Conservation (phyloP, 805 yeast species). For the Schizosaccharomyces japonicus region DNA sequence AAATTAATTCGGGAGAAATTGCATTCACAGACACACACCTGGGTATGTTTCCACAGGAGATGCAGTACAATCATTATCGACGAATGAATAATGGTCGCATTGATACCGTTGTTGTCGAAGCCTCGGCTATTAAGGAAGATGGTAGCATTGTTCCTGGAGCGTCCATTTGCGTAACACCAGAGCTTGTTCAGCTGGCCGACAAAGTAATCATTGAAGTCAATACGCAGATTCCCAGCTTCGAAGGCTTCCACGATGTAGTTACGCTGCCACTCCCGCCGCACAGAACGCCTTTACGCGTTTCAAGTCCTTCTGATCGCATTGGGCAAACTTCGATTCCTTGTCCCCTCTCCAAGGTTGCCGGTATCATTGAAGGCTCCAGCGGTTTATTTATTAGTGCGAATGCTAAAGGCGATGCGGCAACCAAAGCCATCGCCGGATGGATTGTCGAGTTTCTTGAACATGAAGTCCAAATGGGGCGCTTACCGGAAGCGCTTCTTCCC, state of each 20-base stretch:
- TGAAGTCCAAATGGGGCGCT: slow-evolving; percentile 71
- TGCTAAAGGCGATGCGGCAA: slow-evolving; percentile 65
- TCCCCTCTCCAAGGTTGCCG: slow-evolving; percentile 71
- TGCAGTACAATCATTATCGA: slow-evolving; percentile 71
- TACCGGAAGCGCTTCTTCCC: slow-evolving; percentile 83
- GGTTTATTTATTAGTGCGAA: slow-evolving; percentile 70
- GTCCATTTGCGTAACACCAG: slow-evolving; percentile 96
- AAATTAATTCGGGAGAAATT: slow-evolving; percentile 72
- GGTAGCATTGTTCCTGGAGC: slow-evolving; percentile 92
- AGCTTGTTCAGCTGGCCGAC: slow-evolving; percentile 62
- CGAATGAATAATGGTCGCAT: slow-evolving; percentile 19
- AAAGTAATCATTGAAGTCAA: slow-evolving; percentile 80
- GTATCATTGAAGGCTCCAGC: slow-evolving; percentile 63
- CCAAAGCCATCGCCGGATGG: slow-evolving; percentile 58
- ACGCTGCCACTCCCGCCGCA: slow-evolving; percentile 74
- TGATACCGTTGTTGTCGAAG: slow-evolving; percentile 79
- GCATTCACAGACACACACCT: slow-evolving; percentile 83
- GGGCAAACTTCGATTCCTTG: slow-evolving; percentile 63
- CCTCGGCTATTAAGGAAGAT: slow-evolving; percentile 86
- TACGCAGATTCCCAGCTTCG: slow-evolving; percentile 80
- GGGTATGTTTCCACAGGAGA: slow-evolving; percentile 94
- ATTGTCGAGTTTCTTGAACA: slow-evolving; percentile 67
- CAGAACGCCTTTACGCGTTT: slow-evolving; percentile 76
- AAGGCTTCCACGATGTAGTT: slow-evolving; percentile 89
- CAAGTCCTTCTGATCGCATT: slow-evolving; percentile 41